phyloP scores from a whole-genome alignment of 164 flowering plant species.

The Litsea cubeba region DNA sequence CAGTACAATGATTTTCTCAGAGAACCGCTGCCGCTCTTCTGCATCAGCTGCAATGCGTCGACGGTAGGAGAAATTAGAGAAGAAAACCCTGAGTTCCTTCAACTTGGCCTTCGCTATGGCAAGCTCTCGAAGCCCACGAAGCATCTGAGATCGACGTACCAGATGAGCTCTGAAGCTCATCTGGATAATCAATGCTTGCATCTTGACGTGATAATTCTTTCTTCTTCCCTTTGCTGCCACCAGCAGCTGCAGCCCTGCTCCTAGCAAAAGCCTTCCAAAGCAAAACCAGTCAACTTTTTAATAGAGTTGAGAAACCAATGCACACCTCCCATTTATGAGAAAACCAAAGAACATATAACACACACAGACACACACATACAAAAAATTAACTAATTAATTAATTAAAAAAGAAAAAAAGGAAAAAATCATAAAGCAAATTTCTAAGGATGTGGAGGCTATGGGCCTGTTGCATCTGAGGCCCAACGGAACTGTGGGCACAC shows the following conservation, averaged over 20 bases:
- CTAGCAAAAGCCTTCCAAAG: conserved; percentile 60
- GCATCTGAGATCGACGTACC: conserved; percentile 71
- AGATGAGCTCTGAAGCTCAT: conserved; percentile 68
- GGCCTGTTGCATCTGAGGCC: too few relatives aligned
- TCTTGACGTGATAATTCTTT: conserved; percentile 77
- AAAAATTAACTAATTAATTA: not conserved
- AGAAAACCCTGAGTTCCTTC: conserved; percentile 73
- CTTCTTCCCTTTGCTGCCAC: conserved; percentile 59
- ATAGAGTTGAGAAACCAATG: too few relatives aligned
- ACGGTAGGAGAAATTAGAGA: conserved; percentile 67
- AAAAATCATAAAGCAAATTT: too few relatives aligned
- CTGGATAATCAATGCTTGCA: conserved; percentile 82
- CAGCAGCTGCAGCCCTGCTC: conserved; percentile 34
- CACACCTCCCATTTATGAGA: not conserved
- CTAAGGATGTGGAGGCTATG: too few relatives aligned
- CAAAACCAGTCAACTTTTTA: not conserved
- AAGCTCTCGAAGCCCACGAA: conserved; percentile 75
- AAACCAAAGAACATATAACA: not conserved
- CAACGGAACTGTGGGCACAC: too few relatives aligned
- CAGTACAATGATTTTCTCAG: conserved; percentile 85
- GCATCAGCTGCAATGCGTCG: conserved; percentile 54
- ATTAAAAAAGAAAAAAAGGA: not conserved
- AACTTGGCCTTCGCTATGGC: conserved; percentile 82
- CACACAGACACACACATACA: not conserved
- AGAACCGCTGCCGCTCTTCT: conserved; percentile 82